Evolutionary conservation across 805 yeast species (phyloP).

Genomic region (Zygoascus flipseniorum): DNA sequence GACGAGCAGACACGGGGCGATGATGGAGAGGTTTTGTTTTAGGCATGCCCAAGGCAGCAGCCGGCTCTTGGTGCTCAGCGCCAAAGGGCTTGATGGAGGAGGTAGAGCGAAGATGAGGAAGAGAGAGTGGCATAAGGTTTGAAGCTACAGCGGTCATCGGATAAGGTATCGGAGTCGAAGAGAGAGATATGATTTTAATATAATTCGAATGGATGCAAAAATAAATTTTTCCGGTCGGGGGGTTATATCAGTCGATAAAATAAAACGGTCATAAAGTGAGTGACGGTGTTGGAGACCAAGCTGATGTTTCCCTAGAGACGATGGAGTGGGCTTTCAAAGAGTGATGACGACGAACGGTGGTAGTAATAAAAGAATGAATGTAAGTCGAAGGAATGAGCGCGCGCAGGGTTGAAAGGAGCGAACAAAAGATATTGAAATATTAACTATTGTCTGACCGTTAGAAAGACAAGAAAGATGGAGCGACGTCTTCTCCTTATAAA

Average conservation of each 20-base stretch:
- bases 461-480: background rate
- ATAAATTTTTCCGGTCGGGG: too few species aligned
- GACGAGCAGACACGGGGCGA: constrained; percentile 3
- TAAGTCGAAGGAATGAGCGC: background rate
- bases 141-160: background rate
- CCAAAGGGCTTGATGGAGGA: background rate
- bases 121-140: background rate
- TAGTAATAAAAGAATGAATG: background rate
- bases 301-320: too few species aligned
- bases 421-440: background rate
- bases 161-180: too few species aligned
- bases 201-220: too few species aligned
- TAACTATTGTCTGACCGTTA: background rate
- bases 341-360: background rate
- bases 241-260: too few species aligned
- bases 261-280: background rate
- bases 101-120: background rate
- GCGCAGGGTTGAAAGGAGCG: background rate
- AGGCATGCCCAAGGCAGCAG: background rate
- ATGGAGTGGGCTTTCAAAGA: background rate
- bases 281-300: background rate
- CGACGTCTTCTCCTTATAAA: background rate
- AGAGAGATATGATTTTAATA: too few species aligned
- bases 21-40: background rate
- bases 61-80: background rate